Evolutionary conservation across 2,329 filamentous ascomycete species (phyloP).

Genomic region (Trichoderma breve): DNA sequence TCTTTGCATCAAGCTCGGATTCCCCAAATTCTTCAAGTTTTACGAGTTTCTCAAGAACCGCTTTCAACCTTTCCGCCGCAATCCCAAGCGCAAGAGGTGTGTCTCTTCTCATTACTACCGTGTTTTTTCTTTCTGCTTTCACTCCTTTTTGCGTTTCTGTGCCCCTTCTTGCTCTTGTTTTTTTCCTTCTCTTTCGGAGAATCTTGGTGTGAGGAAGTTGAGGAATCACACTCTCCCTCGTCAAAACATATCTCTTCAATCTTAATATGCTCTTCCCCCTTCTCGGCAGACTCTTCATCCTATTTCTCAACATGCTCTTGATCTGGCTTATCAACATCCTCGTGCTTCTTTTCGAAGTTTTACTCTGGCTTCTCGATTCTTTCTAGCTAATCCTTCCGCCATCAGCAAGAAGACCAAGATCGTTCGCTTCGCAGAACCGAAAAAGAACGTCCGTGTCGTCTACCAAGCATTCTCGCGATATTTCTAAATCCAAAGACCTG

Average conservation of each 20-base stretch:
- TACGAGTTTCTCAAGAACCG: slow-evolving; percentile 1
- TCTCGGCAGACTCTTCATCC: neutral
- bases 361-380: neutral
- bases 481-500: neutral
- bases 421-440: neutral
- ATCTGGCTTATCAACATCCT: neutral
- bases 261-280: neutral
- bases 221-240: neutral
- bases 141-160: neutral
- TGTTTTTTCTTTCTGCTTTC: neutral
- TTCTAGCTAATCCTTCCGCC: neutral
- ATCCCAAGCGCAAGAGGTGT: neutral
- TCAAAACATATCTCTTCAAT: neutral
- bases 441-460: neutral
- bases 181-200: neutral
- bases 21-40: neutral
- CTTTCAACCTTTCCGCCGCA: neutral
- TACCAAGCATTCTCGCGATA: neutral
- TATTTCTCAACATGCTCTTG: neutral
- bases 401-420: neutral
- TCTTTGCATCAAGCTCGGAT: neutral
- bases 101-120: neutral
- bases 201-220: neutral
- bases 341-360: neutral
- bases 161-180: neutral